These are phyloP conservation scores for Aquanectria penicillioides DNA, from an alignment of 2,329 filamentous ascomycete genomes.

Conservation along the genomic window DNA sequence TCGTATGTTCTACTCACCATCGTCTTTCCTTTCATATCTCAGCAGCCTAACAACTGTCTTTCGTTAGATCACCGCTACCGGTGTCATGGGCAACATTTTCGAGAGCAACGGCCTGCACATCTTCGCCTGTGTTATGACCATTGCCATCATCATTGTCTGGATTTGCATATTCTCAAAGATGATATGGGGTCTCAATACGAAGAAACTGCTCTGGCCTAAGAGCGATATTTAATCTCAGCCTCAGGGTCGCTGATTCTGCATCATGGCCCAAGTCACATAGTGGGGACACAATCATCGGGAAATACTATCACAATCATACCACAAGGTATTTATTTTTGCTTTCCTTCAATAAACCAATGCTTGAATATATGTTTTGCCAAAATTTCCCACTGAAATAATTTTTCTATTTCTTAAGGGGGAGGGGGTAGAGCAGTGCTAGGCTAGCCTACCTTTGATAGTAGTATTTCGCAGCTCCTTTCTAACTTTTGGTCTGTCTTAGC, in stretches of 20 bases:
- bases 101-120: constrained; percentile 69
- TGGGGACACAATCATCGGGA: no score
- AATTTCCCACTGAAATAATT: no score
- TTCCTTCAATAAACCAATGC: no score
- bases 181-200: constrained; percentile 72
- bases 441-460: no score
- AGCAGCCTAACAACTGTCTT: neutral
- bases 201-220: constrained; percentile 81
- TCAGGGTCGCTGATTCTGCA: neutral
- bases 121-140: constrained; percentile 73
- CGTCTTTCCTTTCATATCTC: neutral
- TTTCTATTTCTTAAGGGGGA: no score
- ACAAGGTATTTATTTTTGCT: no score
- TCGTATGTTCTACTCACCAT: constrained; percentile 52
- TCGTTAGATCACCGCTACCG: constrained; percentile 70
- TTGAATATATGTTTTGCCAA: no score
- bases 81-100: constrained; percentile 73
- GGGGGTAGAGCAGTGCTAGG: no score
- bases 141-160: constrained; percentile 74
- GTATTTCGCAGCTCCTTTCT: no score
- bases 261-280: no score
- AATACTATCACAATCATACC: no score
- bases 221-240: constrained; percentile 50
- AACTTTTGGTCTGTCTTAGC: no score
- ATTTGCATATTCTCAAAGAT: constrained; percentile 75